Percentiles rank a stretch among this genome's conserved stretches.
These are phyloP conservation scores for Rhodotorula sp. DNA, from an alignment of 1,284 basidiomycete species.

Conservation along the genomic window DNA sequence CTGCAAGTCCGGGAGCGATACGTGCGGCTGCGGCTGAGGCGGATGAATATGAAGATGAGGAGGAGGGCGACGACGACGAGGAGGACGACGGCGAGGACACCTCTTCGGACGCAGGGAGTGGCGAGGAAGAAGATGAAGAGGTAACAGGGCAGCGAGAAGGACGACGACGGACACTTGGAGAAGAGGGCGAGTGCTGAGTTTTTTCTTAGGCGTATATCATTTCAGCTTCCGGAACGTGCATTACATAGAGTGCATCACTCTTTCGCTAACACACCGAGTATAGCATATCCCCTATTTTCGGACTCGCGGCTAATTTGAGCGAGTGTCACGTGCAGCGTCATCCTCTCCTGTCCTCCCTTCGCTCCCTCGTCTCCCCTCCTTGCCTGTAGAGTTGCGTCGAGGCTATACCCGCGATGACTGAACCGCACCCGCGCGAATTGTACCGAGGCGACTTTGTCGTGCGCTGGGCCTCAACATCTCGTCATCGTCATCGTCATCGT, in stretches of 20 bases:
- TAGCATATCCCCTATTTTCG: no score
- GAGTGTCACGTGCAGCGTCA: neutral
- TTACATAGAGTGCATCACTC: no score
- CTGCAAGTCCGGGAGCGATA: neutral
- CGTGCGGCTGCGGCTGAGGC: no score
- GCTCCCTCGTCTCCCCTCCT: no score
- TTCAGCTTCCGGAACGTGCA: neutral
- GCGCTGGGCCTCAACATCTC: neutral
- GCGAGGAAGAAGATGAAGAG: neutral
- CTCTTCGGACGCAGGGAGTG: neutral
- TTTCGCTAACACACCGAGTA: no score
- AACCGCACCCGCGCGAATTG: conserved; percentile 9
- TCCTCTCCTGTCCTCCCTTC: neutral
- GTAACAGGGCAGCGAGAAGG: neutral
- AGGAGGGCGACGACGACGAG: neutral
- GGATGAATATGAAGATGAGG: neutral
- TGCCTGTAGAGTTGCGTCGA: neutral
- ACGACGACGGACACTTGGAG: neutral
- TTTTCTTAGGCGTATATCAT: neutral
- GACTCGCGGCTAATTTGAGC: neutral
- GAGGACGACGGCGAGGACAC: neutral
- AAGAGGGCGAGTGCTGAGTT: neutral
- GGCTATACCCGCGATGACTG: neutral
- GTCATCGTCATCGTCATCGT: neutral
- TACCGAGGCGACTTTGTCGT: neutral